Evolutionary conservation across 148 eudicot genomes (phyloP), one percentile per base, ranked within the genome.

Genomic region (Pouteria glomerata): DNA sequence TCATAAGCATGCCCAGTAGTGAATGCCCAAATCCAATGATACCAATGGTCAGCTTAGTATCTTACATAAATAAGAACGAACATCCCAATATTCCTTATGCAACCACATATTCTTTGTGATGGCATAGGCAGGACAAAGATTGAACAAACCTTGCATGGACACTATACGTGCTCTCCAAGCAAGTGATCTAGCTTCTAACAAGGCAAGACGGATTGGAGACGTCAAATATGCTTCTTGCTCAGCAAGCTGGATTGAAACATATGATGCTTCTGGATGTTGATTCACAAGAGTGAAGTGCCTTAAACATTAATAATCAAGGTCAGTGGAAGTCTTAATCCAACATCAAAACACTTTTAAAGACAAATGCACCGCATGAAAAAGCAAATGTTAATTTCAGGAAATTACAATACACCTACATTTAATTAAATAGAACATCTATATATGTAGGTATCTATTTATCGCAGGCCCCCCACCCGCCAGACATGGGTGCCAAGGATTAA

Each of bases 141-240:
- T 19, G 53, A 61, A 37, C 70, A 64, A 61, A 95, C 98, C 97
- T 85, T 78, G 84, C 56, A 66, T 69, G 68, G 98, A 95, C 57
- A 79, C 73, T 60, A 92, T 82, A 69, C 96, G 92, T 53, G 97
- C 82, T 80, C 97, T 92, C 97, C 97, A 92, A 75, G 99, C 90
- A 85, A 87, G 83, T 53, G 88, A 63, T 74, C 76, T 83, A 69
- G 88, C 79, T 80, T 85, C 76, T 33, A 80, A 69, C 50, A 95
- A 85, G 67, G 94, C 83, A 30, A 90, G 72, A 68, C 72, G 78
- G 74, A 92, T 80, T 57, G 87, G 84, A 80, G 88, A 83, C 75
- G 97, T 95, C 77, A 85, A 84, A 73, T 82, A 79, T 51, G 71
- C 52, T 75, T 86, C 92, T 68, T 67, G 84, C 69, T 76, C 76